Evolutionary conservation across 306 rosid species (phyloP), one percentile per base, ranked within the genome.

Genomic region (Prunus mume): DNA sequence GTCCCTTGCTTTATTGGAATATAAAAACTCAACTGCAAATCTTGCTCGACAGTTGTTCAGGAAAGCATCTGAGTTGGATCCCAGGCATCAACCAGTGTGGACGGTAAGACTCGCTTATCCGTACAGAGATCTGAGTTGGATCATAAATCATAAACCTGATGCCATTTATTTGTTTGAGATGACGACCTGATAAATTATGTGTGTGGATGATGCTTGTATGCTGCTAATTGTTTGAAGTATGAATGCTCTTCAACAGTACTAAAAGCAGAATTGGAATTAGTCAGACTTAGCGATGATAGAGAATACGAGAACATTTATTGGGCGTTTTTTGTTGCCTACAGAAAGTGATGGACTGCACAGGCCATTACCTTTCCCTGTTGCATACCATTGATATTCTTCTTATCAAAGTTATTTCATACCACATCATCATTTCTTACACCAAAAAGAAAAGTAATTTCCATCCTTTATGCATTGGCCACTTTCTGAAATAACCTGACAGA

Each of bases 61-160:
- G 82, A 84, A 87, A 83, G 98, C 98, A 71, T 85, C 98, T 62
- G 91, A 90, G 79, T 74, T 94, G 88, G 91, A 94, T 78, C 96
- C 97, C 17, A 94, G 85, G 76, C 98, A 94, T 80, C 98, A 90
- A 82, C 97, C 98, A 78, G 97, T 94, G 65, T 94, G 98, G 98
- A 89, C 87, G 82, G 98, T 92, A 88, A 87, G 98, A 47, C 55
- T 15, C 55, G 64, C 69, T 14, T 34, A 4, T 47, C 66, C 27
- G 41, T 28, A 18, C 27, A 50, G 58, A 65, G 18, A 56, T 41
- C 43, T 45, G 2, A 14, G 41, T 41, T 12, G 22, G 24, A 30
- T 52, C 3, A 15, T 32, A 24, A 27, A 20, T 18, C 24, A 27
- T 30, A 58, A 51, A 52, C 52, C 30, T 52, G 25, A 13, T 71